phyloP scores from a whole-genome alignment of 176 grass and related monocot genomes.

The Raddia guianensis region DNA sequence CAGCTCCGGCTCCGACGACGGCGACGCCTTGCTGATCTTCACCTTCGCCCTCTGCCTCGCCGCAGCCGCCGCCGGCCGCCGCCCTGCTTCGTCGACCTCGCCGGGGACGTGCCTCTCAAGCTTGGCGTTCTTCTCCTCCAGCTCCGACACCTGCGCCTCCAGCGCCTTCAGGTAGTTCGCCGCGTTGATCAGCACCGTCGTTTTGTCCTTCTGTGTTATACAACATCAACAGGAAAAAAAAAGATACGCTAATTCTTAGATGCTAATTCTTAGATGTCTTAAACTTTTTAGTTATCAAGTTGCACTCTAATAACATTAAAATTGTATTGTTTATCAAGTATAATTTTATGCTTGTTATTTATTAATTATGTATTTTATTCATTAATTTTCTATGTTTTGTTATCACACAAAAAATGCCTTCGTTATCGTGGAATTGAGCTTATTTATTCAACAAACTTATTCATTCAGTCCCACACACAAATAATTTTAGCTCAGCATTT shows the following conservation, averaged over 20 bases:
- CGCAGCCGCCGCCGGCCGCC: not conserved
- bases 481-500: too few relatives aligned
- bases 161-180: constrained; percentile 66
- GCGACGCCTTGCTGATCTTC: constrained; percentile 41
- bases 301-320: too few relatives aligned
- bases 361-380: too few relatives aligned
- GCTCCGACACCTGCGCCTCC: constrained; percentile 65
- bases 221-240: too few relatives aligned
- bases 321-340: too few relatives aligned
- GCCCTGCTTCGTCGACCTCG: not conserved
- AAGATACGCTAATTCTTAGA: too few relatives aligned
- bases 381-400: too few relatives aligned
- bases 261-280: too few relatives aligned
- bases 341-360: too few relatives aligned
- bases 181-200: constrained; percentile 73
- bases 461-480: too few relatives aligned
- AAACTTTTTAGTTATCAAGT: too few relatives aligned
- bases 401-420: not conserved
- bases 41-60: constrained; percentile 52
- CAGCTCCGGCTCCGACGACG: constrained; percentile 41
- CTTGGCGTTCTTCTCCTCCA: constrained; percentile 83
- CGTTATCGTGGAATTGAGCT: not conserved
- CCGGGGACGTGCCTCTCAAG: constrained; percentile 58
- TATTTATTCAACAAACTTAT: too few relatives aligned
- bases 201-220: constrained; percentile 78